Evolutionary conservation across 257 asterid genomes (phyloP), one percentile per base, ranked within the genome.

Genomic region (Asclepias syriaca): DNA sequence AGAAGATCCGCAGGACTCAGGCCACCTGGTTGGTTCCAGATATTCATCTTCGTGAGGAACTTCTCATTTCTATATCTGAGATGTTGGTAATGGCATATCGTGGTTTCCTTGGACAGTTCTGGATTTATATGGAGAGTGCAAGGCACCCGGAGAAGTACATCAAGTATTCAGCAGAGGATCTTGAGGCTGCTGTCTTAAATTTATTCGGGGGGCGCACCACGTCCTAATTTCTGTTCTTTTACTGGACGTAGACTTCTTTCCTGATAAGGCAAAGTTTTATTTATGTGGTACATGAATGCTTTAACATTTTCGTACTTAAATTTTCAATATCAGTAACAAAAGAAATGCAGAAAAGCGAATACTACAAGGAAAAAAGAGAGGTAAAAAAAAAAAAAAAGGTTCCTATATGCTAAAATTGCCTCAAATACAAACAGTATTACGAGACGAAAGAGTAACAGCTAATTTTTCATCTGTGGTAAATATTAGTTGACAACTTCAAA

Each of bases 91-190:
- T 95, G 0, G 97, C 97, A 15, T 92, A 93, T 73, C 78, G 96
- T 51, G 89, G 96, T 2, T 93, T 93, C 80, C 90, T 87, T 49
- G 96, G 93, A 66, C 85, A 96, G 70, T 90, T 80, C 79, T 86
- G 96, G 84, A 85, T 85, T 68, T 92, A 90, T 74, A 89, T 93
- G 13, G 98, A 89, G 85, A 89, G 93, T 65, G 97, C 93, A 74
- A 86, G 85, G 81, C 95, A 93, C 79, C 97, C 96, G 0, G 96
- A 93, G 83, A 88, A 90, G 71, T 93, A 90, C 81, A 90, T 93
- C 81, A 93, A 89, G 75, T 93, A 89, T 78, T 81, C 97, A 0
- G 96, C 83, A 16, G 98, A 93, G 81, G 97, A 93, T 74, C 93
- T 93, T 65, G 97, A 93, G 89, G 80, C 76, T 69, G 86, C 96